Evolutionary conservation across 2,329 filamentous ascomycete genomes (phyloP), one percentile per base, ranked within the genome.

Genomic region (Penicillium expansum): DNA sequence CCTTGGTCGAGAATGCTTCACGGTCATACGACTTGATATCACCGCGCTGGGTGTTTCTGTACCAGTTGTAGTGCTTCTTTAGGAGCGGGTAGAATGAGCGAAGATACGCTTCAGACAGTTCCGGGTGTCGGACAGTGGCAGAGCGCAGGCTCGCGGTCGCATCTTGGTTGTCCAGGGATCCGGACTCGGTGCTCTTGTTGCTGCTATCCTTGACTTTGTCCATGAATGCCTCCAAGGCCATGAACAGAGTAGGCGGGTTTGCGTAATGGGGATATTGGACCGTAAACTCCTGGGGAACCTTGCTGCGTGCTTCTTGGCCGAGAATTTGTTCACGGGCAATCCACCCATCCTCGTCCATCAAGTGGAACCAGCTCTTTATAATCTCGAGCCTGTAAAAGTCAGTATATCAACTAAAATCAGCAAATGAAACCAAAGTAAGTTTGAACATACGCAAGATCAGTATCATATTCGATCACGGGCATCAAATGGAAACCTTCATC

Each of bases 261-360:
- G 94, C 94, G 69, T 97, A 97, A 74, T 97, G 92, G 24, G 94
- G 93, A 71, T 97, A 97, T 71, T 97, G 94, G 14, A 92, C 84
- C 68, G 96, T 92, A 73, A 99, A 99, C 74, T 97, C 92, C 5
- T 82, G 74, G 0, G 94, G 94, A 2, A 99, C 94, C 76, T 97
- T 97, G 82, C 89, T 96, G 61, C 93, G 87, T 45, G 94, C 94
- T 77, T 99, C 94, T 2, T 83, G 76, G 1, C 94, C 94, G 2
- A 99, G 83, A 58, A 99, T 97, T 76, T 97, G 92, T 78, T 99
- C 94, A 50, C 94, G 88, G 3, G 88, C 91, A 70, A 99, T 97
- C 94, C 94, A 99, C 52, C 94, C 94, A 72, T 97, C 92, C 16
- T 94, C 89, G 64, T 99, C 94, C 84, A 97, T 96, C 18, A 96